A percentile compares a stretch with the other conserved stretches of the same genome.
Conservation (phyloP, 805 yeast genomes). For the Clavispora carvajalis region DNA sequence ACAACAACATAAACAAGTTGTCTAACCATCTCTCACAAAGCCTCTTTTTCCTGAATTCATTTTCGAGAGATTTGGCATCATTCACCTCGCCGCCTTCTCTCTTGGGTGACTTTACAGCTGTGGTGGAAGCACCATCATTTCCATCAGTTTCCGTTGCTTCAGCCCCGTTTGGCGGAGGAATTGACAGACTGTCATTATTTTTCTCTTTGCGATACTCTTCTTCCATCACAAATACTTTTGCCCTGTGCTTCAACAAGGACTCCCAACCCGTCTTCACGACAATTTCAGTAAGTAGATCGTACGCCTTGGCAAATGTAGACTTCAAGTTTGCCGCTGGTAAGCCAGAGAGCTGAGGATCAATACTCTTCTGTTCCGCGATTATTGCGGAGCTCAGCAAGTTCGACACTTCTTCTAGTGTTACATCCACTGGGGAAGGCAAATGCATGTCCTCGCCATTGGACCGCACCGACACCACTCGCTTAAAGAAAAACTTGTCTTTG, state of each 20-base stretch:
- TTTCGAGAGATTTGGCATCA: conserved; percentile 14
- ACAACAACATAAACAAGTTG: conserved; percentile 60
- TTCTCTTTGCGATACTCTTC: conserved; percentile 42
- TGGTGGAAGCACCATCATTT: conserved; percentile 32
- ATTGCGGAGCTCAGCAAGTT: conserved; percentile 62
- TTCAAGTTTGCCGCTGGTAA: conserved; percentile 68
- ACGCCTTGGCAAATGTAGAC: conserved; percentile 41
- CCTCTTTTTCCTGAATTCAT: conserved; percentile 57
- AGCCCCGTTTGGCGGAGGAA: conserved; percentile 10
- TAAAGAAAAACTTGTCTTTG: conserved; percentile 59
- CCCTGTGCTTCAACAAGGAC: conserved; percentile 38
- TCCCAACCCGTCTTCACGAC: conserved; percentile 45
- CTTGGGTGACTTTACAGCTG: conserved; percentile 34
- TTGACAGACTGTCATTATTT: conserved; percentile 15
- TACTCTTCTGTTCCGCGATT: conserved; percentile 56
- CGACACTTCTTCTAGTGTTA: conserved; percentile 62
- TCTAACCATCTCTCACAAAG: conserved; percentile 74
- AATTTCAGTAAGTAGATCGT: conserved; percentile 41
- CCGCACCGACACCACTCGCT: conserved; percentile 51
- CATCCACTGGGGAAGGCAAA: conserved; percentile 73
- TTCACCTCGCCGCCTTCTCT: conserved; percentile 10
- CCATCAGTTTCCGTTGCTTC: conserved; percentile 1
- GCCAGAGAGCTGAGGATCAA: conserved; percentile 56
- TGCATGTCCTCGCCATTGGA: conserved; percentile 52
- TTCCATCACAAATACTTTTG: conserved; percentile 45